Evolutionary conservation across 805 yeast genomes (phyloP), one percentile per base, ranked within the genome.

Genomic region (Metschnikowia colocasiae): DNA sequence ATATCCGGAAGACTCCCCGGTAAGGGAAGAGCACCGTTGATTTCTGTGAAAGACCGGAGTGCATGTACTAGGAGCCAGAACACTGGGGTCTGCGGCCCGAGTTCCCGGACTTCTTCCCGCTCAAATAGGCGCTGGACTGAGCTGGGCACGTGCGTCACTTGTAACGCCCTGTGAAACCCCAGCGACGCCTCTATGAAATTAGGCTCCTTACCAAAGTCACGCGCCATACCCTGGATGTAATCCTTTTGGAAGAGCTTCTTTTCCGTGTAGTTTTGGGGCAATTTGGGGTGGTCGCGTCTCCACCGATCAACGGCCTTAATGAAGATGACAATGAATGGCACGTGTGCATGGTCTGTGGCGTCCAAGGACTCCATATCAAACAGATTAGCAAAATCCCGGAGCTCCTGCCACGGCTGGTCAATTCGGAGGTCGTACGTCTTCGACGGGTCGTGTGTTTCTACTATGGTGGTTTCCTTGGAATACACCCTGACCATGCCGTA

Each of bases 1-100:
- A 92, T 92, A 61, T 91, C 98, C 0, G 96, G 96, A 5, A 91
- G 60, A 0, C 69, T 75, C 0, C 95, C 96, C 2, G 83, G 73
- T 1, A 88, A 63, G 0, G 96, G 96, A n/a, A 87, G 68, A 1
- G 69, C 65, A 15, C 62, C 58, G 19, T 68, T 63, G 34, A 39
- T 36, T 0, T 43, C 51, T 0, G 81, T 72, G 61, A 81, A 89
- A 6, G 54, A 50, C 36, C 73, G 67, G 42, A 88, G 67, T 0
- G 90, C 85, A 34, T 63, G 65, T 0, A 78, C 71, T 16, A 80
- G 71, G 2, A 77, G 60, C 96, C 95, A 89, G 58, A 87, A 87
- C 4, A 68, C 54, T 20, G 63, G 61, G 29, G 61, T 61, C 16
- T 63, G 51, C 2, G 67, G 54, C 18, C 31, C 23, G 10, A 26